A percentile compares a stretch with the other conserved stretches of the same genome.
Conservation (phyloP, 2,329 filamentous ascomycete genomes). For the Colletotrichum chrysophilum region DNA sequence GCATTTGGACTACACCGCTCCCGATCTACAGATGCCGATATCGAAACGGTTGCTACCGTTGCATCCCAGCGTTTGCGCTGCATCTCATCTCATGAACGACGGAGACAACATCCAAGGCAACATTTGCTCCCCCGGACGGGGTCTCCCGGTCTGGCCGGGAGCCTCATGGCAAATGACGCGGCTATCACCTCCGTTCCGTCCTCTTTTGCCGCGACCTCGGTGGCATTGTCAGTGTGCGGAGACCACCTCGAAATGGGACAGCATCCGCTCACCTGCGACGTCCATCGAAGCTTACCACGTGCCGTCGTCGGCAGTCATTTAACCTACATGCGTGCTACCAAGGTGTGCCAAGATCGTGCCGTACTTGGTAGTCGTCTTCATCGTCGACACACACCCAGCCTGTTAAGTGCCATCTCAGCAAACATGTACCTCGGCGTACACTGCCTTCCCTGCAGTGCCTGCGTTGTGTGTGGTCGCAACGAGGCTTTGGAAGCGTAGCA, state of each 20-base stretch:
- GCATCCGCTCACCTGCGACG: not conserved
- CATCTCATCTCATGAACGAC: conserved; percentile 4
- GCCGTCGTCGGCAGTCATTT: not conserved
- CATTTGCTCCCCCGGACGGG: not conserved
- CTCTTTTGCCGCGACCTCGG: not conserved
- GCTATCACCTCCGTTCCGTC: not conserved
- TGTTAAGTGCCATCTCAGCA: not conserved
- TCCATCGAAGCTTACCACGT: not conserved
- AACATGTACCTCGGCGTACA: not conserved
- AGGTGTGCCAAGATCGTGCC: not conserved
- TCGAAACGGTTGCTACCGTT: conserved; percentile 3
- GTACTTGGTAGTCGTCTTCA: not conserved
- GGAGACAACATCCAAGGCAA: not conserved
- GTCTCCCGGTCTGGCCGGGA: not conserved
- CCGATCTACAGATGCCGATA: not conserved
- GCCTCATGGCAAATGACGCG: not conserved
- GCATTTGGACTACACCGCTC: not conserved
- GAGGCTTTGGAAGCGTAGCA: not conserved
- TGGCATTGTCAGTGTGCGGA: not conserved
- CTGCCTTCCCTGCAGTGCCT: not conserved
- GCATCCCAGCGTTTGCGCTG: not conserved
- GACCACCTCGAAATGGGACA: not conserved
- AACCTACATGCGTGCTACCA: not conserved
- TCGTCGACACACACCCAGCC: not conserved
- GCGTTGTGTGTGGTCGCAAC: not conserved